Conservation (phyloP, 2,329 filamentous ascomycete species). For the Neonectria punicea region DNA sequence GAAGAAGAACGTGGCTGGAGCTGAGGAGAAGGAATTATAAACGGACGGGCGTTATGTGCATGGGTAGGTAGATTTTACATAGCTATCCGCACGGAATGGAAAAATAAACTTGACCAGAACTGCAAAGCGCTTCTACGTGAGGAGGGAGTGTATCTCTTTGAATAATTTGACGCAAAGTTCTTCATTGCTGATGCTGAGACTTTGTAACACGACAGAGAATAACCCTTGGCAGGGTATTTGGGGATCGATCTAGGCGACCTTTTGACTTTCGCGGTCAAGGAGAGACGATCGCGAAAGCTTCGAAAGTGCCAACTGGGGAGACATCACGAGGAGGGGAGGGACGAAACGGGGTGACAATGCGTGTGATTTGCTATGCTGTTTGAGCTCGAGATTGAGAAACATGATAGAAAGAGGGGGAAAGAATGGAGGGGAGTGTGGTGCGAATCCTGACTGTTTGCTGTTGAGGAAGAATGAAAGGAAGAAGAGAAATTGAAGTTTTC, state of each 20-base stretch:
- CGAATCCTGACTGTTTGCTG: background rate
- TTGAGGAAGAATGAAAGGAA: conserved; percentile 22
- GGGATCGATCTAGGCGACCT: conserved; percentile 82
- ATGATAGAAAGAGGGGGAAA: background rate
- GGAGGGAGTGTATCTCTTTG: conserved; percentile 75
- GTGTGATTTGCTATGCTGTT: conserved; percentile 28
- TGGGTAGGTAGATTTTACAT: background rate
- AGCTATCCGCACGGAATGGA: conserved; percentile 26
- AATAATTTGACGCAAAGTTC: conserved; percentile 84
- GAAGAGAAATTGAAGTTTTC: conserved; percentile 25
- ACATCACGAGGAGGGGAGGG: conserved; percentile 27
- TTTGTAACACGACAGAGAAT: conserved; percentile 95
- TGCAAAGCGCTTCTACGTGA: conserved; percentile 21
- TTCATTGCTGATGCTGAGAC: conserved; percentile 79
- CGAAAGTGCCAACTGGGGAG: conserved; percentile 77
- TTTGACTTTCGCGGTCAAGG: conserved; percentile 88
- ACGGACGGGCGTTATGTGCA: conserved; percentile 9
- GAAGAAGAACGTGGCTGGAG: conserved; percentile 45
- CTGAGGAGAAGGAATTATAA: conserved; percentile 61
- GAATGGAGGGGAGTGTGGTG: background rate
- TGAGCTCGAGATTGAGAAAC: background rate
- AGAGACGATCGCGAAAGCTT: conserved; percentile 80
- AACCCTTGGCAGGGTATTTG: conserved; percentile 87
- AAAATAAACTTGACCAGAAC: background rate
- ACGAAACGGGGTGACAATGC: conserved; percentile 6